Evolutionary conservation across 176 grass and related monocot genomes (phyloP).

Genomic region (Hsuehochloa calcarea): DNA sequence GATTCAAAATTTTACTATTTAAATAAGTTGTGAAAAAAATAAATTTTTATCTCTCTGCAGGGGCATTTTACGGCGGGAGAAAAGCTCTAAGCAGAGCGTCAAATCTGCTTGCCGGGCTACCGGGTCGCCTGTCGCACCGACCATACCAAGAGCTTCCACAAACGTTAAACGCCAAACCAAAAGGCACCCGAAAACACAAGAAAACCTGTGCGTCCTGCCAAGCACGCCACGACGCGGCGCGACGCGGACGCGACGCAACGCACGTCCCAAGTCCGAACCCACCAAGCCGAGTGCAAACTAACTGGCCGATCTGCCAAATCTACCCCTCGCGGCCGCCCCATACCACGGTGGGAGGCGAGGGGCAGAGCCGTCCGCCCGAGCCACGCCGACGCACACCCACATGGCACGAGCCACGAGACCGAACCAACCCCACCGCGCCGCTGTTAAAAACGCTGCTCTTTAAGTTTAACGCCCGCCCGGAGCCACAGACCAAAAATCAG

Average conservation of each 20-base stretch:
- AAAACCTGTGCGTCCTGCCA: background rate
- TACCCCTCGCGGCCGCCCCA: background rate
- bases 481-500: background rate
- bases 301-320: background rate
- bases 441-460: background rate
- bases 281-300: background rate
- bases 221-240: background rate
- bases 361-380: background rate
- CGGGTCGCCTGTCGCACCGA: constrained; percentile 19
- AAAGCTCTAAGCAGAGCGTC: background rate
- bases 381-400: background rate
- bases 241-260: background rate
- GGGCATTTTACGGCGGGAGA: no score
- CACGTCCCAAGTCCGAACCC: background rate
- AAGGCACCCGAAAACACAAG: background rate
- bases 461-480: background rate
- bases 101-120: background rate
- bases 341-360: background rate
- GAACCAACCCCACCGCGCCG: background rate
- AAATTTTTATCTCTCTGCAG: no score
- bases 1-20: no score
- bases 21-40: no score
- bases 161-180: background rate
- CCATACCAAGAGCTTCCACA: background rate
- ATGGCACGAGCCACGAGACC: background rate